Base-by-base conservation (phyloP, 345 rosid species). In the Linum tenue region DNA sequence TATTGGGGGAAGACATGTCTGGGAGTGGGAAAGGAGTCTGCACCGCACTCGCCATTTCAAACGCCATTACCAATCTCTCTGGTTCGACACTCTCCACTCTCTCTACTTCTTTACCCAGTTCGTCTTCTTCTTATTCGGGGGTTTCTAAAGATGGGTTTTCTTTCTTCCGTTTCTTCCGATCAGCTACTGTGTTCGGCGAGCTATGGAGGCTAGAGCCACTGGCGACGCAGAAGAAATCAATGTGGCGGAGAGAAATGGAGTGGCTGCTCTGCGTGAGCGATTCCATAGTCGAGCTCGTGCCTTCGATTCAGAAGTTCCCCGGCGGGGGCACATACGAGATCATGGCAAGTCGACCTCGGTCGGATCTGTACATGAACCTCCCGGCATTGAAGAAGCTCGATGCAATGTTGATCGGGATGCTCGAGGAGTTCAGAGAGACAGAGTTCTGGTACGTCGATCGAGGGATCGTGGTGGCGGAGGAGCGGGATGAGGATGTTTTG, bases 11-110 rank as follows among this genome's bases (percentile, higher is more conserved):
- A 61, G 99, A 95, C 75, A 95, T 95, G 99, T 95, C 99, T 14
- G 99, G 97, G 31, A 95, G 97, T 62, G 97, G 99, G 5, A 91
- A 95, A 79, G 97, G 99, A 39, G 99, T 91, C 50, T 95, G 97
- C 70, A 89, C 95, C 37, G 99, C 99, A 2, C 96, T 95, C 62
- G 95, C 99, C 41, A 91, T 95, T 75, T 95, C 95, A 44, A 95
- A 95, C 74, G 97, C 99, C 64, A 91, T 95, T 73, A 95, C 99
- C 37, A 95, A 95, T 77, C 97, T 91, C 67, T 91, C 97, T 67
- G 99, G 97, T 86, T 51, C 70, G 83, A 56, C 11, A 63, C 7
- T 60, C 31, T 64, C n/a, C 8, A 5, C 16, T 4, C 37, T 56
- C 35, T 42, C 2, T 12, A 38, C 7, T 43, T 3, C 5, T 63